Conservation (phyloP, 805 yeast species). For the Metschnikowia gruessii region DNA sequence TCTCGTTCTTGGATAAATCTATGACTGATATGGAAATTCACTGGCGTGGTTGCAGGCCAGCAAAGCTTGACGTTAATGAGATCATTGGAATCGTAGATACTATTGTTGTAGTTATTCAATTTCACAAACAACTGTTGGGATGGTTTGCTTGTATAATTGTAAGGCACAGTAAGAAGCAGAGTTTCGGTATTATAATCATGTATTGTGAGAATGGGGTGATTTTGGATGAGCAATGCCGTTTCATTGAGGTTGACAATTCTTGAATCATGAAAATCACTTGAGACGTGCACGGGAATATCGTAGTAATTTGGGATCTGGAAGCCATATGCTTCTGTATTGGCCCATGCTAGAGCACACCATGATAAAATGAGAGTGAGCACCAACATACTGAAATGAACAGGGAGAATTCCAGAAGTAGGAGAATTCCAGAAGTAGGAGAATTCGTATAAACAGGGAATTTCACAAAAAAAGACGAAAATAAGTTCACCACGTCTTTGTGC, state of each 20-base stretch:
- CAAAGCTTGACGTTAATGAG: conserved; percentile 20
- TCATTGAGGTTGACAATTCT: conserved; percentile 9
- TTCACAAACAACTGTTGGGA: conserved; percentile 24
- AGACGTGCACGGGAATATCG: conserved; percentile 25
- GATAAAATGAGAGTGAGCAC: conserved; percentile 4
- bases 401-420: neutral
- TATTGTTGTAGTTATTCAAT: conserved; percentile 34
- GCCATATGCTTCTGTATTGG: conserved; percentile 39
- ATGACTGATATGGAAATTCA: conserved; percentile 13
- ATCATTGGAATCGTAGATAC: conserved; percentile 22
- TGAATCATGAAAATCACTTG: neutral
- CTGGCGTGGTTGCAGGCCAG: conserved; percentile 23
- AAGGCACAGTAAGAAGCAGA: conserved; percentile 13
- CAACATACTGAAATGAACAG: neutral
- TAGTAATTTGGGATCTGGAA: conserved; percentile 35
- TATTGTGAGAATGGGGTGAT: conserved; percentile 18
- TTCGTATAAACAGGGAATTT: no score
- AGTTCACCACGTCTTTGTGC: no score
- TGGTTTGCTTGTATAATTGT: conserved; percentile 11
- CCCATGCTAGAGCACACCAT: conserved; percentile 14
- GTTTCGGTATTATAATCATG: conserved; percentile 3
- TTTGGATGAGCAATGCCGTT: conserved; percentile 13
- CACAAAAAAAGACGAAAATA: neutral
- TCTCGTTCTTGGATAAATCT: conserved; percentile 10
- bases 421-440: no score